Evolutionary conservation across 164 flowering plant genomes (phyloP).

Genomic region (Buxus sempervirens): DNA sequence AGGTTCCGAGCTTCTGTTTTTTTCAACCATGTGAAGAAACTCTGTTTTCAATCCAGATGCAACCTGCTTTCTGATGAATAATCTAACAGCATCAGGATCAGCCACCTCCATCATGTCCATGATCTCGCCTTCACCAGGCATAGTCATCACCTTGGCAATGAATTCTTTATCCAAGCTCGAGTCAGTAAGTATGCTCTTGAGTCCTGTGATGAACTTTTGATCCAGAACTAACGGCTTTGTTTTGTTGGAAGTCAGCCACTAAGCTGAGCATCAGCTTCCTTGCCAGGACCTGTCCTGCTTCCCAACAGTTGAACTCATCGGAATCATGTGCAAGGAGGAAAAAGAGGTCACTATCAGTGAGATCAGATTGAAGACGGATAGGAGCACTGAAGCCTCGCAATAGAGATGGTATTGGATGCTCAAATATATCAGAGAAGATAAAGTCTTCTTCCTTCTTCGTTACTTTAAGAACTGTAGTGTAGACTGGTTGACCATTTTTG

Average conservation of each 20-base stretch:
- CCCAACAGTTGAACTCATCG: conserved; percentile 98
- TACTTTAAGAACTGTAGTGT: conserved; percentile 65
- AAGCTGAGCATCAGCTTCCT: conserved; percentile 86
- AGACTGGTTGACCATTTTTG: conserved; percentile 40
- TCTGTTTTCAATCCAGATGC: conserved; percentile 70
- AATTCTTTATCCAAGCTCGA: conserved; percentile 92
- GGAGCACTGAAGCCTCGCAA: conserved; percentile 93
- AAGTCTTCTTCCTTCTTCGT: conserved; percentile 94
- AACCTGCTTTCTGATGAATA: conserved; percentile 77
- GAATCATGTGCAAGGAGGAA: conserved; percentile 96
- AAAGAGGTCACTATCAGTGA: conserved; percentile 73
- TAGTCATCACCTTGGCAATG: conserved; percentile 80
- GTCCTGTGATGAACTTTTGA: conserved; percentile 68
- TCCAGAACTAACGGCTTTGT: conserved; percentile 62
- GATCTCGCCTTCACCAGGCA: conserved; percentile 92
- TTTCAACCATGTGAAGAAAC: conserved; percentile 54
- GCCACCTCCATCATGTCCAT: conserved; percentile 98
- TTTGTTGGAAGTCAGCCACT: conserved; percentile 82
- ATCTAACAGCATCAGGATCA: conserved; percentile 94
- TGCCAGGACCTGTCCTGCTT: conserved; percentile 87
- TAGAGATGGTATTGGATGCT: conserved; percentile 77
- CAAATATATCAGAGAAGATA: conserved; percentile 67
- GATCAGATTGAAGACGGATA: conserved; percentile 81
- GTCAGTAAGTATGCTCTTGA: conserved; percentile 64
- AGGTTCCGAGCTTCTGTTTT: conserved; percentile 64